phyloP scores from a whole-genome alignment of 177 flowering plant genomes.

The Tripterygium wilfordii region DNA sequence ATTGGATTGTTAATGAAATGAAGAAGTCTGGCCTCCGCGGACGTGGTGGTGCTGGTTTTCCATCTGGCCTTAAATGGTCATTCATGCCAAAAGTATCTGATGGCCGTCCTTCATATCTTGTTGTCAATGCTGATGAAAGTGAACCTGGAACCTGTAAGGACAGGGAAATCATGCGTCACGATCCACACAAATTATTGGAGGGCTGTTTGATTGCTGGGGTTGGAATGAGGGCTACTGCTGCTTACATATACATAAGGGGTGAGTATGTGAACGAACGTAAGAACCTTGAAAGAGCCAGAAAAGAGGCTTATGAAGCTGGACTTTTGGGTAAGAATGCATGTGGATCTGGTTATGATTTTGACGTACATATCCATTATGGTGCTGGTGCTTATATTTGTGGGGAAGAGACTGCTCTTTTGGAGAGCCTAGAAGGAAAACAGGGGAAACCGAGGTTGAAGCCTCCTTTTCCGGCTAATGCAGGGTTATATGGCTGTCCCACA shows the following conservation, averaged over 20 bases:
- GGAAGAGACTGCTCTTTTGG: constrained; percentile 91
- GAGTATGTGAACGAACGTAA: constrained; percentile 86
- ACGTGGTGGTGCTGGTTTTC: constrained; percentile 98
- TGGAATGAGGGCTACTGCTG: constrained; percentile 88
- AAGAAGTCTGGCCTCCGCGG: constrained; percentile 95
- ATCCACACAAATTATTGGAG: constrained; percentile 87
- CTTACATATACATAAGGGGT: constrained; percentile 89
- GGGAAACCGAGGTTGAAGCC: constrained; percentile 96
- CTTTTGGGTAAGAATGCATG: constrained; percentile 87
- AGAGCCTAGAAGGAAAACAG: constrained; percentile 94
- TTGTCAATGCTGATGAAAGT: constrained; percentile 98
- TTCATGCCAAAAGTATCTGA: constrained; percentile 96
- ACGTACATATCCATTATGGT: constrained; percentile 88
- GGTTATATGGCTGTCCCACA: constrained; percentile 90
- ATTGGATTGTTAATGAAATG: constrained; percentile 93
- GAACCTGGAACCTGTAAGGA: constrained; percentile 97
- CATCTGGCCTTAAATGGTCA: constrained; percentile 96
- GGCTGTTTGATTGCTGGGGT: constrained; percentile 95
- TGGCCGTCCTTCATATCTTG: constrained; percentile 92
- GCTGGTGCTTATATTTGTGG: constrained; percentile 99
- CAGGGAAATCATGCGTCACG: constrained; percentile 93
- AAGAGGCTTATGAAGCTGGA: constrained; percentile 83
- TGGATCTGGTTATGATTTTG: constrained; percentile 94
- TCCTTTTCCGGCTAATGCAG: constrained; percentile 96
- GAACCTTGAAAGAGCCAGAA: no score